Percentiles rank a stretch among this genome's conserved stretches.
These are phyloP conservation scores for Delitschia confertaspora DNA, from an alignment of 495 filamentous ascomycete genomes.

Conservation along the genomic window DNA sequence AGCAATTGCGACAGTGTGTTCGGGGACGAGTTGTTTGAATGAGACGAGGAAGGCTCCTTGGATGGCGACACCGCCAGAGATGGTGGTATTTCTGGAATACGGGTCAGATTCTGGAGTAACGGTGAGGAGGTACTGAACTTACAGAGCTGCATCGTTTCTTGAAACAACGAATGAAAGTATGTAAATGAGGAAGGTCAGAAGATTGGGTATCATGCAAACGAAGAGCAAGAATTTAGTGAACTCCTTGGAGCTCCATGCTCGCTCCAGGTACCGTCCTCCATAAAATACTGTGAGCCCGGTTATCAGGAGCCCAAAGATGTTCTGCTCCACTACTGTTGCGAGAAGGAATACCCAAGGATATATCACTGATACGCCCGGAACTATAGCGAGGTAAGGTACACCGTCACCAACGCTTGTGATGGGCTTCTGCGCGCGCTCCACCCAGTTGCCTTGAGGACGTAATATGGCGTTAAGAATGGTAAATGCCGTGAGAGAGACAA, in stretches of 20 bases:
- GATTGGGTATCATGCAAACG: conserved; percentile 68
- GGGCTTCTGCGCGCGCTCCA: conserved; percentile 17
- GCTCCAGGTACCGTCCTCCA: conserved; percentile 89
- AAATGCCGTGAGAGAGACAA: conserved; percentile 62
- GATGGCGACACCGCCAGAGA: conserved; percentile 79
- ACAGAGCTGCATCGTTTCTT: conserved; percentile 60
- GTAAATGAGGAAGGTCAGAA: conserved; percentile 62
- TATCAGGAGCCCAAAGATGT: conserved; percentile 76
- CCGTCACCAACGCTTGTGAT: conserved; percentile 41
- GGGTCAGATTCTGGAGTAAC: conserved; percentile 19
- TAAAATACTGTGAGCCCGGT: conserved; percentile 79
- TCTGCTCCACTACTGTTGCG: conserved; percentile 85
- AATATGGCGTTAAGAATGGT: conserved; percentile 75
- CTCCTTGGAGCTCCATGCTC: conserved; percentile 90
- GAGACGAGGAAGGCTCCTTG: conserved; percentile 94
- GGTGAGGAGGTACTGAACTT: conserved; percentile 35
- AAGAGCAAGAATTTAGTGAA: conserved; percentile 85
- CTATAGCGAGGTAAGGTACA: conserved; percentile 75
- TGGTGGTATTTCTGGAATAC: conserved; percentile 56
- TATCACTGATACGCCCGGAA: conserved; percentile 70
- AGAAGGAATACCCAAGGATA: conserved; percentile 91
- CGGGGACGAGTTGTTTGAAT: conserved; percentile 95
- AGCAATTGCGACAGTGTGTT: conserved; percentile 94
- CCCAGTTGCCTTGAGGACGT: conserved; percentile 47
- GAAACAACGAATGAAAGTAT: conserved; percentile 62